Conservation (phyloP, 768 basidiomycete genomes). For the Phaffia australis region DNA sequence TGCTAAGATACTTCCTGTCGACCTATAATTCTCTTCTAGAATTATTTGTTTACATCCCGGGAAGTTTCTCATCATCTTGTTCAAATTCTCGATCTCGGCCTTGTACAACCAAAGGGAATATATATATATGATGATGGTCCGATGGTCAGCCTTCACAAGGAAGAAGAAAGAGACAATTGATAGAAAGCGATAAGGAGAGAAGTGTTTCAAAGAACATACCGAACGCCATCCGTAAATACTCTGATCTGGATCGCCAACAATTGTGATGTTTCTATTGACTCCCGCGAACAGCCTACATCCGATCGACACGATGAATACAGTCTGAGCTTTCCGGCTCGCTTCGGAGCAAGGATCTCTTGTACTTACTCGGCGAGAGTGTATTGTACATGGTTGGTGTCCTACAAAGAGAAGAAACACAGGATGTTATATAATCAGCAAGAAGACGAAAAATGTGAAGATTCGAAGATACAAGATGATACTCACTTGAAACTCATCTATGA, state of each 20-base stretch:
- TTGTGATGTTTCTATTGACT: constrained; percentile 47
- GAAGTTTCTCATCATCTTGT: constrained; percentile 64
- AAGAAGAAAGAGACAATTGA: too few species aligned
- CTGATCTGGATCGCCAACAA: constrained; percentile 76
- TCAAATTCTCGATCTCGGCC: constrained; percentile 57
- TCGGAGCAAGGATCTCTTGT: too few species aligned
- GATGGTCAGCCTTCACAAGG: too few species aligned
- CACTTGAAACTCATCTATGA: constrained; percentile 73
- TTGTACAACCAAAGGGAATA: too few species aligned
- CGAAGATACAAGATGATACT: not conserved
- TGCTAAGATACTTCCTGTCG: constrained; percentile 61
- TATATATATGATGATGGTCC: too few species aligned
- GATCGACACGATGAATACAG: not conserved
- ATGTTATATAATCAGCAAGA: not conserved
- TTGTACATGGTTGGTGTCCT: constrained; percentile 73
- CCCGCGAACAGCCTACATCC: too few species aligned
- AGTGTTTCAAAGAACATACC: too few species aligned
- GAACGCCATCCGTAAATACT: too few species aligned
- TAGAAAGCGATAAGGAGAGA: too few species aligned
- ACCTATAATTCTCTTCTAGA: constrained; percentile 78
- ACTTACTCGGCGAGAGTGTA: constrained; percentile 58
- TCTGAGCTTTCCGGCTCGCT: too few species aligned
- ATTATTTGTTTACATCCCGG: constrained; percentile 54
- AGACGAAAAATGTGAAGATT: not conserved
- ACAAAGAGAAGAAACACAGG: constrained; percentile 28